Conservation (phyloP, 805 yeast species). For the Pichia paraexigua region DNA sequence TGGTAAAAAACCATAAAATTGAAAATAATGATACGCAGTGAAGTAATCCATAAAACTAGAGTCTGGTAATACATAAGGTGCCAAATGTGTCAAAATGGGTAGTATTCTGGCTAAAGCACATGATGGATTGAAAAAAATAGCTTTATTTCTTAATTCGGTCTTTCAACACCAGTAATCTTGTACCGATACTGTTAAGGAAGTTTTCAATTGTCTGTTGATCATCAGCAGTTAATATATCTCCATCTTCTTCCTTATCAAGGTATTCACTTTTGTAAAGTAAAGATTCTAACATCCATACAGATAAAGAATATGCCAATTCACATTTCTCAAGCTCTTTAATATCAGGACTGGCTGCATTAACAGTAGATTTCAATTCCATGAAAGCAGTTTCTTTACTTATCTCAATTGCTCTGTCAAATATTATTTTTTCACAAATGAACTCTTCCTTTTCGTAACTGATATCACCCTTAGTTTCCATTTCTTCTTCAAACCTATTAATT, state of each 20-base stretch:
- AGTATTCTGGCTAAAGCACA: no score
- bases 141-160: conserved; percentile 36
- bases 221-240: conserved; percentile 25
- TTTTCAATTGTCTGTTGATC: conserved; percentile 71
- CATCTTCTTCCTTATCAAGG: conserved; percentile 23
- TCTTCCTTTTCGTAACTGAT: conserved; percentile 8
- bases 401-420: conserved; percentile 90
- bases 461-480: neutral
- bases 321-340: conserved; percentile 70
- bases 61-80: no score
- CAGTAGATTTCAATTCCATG: conserved; percentile 48
- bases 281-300: conserved; percentile 94
- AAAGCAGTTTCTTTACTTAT: conserved; percentile 89
- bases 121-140: no score
- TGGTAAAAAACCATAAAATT: no score
- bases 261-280: conserved; percentile 42
- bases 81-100: no score
- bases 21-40: no score
- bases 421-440: conserved; percentile 71
- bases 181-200: conserved; percentile 76
- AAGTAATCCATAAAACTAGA: no score
- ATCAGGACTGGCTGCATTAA: conserved; percentile 20
- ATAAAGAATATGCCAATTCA: conserved; percentile 82
- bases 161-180: conserved; percentile 64
- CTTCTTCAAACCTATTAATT: conserved; percentile 43